Base-by-base conservation (phyloP, 257 asterid genomes). In the Penstemon barbatus region DNA sequence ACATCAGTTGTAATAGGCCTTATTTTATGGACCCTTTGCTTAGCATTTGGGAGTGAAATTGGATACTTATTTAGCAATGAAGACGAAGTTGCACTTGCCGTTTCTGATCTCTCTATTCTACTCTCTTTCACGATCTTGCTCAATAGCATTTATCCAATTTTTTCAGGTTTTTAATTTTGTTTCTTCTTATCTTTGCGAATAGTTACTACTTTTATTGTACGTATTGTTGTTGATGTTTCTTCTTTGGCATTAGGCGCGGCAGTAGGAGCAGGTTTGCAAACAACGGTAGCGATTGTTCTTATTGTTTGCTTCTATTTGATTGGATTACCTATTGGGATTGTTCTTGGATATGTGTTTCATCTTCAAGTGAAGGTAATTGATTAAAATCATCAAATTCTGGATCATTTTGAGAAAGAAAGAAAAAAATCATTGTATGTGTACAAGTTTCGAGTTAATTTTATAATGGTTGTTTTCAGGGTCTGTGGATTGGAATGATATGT, bases 291-390 rank as follows among this genome's bases (percentile, higher is more conserved):
- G 37, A 36, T 61, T 9, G 44, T 61, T 6, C 42, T 41, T 8
- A 33, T 61, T 42, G 53, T 61, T 12, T 61, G 66, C 50, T 61
- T 39, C 19, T 61, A 61, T 41, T 8, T 61, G 52, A 41, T 61
- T 7, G 66, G 53, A 61, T 11, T 61, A 42, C 66, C 66, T 3
- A 5, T n/a, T 42, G 66, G 66, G 13, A n/a, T 42, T 4, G 38
- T 61, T 8, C 52, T 61, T 61, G 66, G 52, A 42, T 41, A n/a
- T 19, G 52, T 42, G 36, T 6, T 36, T 12, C 49, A 15, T 61
- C 52, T 61, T 18, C 39, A 61, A 42, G 66, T 61, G 37, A 41
- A 40, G 66, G 66, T 61, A n/a, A n/a, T n/a, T n/a, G n/a, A n/a
- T n/a, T n/a, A n/a, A n/a, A 18, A 12, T 1, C 33, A 25, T 25